A percentile compares a stretch with the other conserved stretches of the same genome.
phyloP scores from a whole-genome alignment of 139 green algal genomes.

The Haematococcus lacustris region DNA sequence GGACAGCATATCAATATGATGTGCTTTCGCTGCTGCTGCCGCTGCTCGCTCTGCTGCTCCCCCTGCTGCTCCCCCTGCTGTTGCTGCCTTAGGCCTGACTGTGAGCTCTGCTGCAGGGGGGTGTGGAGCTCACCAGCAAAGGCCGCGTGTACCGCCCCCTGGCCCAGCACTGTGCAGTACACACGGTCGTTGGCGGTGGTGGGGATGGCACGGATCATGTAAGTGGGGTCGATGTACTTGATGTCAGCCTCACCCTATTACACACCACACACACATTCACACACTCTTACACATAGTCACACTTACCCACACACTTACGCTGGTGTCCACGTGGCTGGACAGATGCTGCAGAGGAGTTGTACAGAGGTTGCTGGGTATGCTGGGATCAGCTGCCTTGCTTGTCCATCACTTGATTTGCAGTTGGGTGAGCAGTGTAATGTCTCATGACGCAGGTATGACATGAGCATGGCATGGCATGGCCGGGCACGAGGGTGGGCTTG shows the following conservation, averaged over 20 bases:
- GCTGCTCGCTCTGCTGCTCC: not conserved
- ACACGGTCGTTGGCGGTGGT: constrained; percentile 84
- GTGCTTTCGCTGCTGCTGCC: not conserved
- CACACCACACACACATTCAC: not conserved
- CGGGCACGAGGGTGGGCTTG: not conserved
- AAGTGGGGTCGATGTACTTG: constrained; percentile 45
- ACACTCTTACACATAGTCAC: not conserved
- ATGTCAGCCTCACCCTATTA: constrained; percentile 10
- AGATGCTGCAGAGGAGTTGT: not conserved
- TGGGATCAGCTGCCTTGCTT: not conserved
- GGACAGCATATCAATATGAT: not conserved
- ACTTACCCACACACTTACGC: constrained; percentile 49
- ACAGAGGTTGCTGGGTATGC: not conserved
- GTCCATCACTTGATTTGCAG: not conserved
- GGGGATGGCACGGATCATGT: constrained; percentile 93
- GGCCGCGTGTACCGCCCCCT: constrained; percentile 89
- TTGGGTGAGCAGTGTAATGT: not conserved
- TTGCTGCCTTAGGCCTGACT: constrained; percentile 21
- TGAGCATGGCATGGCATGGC: too few relatives aligned
- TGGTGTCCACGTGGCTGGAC: not conserved
- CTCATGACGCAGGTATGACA: too few relatives aligned
- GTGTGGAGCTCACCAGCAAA: constrained; percentile 81
- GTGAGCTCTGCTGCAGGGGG: too few relatives aligned
- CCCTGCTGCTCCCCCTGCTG: not conserved
- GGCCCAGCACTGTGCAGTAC: constrained; percentile 89